Conservation (phyloP, 108 stramenopile species). For the Seminavis robusta region DNA sequence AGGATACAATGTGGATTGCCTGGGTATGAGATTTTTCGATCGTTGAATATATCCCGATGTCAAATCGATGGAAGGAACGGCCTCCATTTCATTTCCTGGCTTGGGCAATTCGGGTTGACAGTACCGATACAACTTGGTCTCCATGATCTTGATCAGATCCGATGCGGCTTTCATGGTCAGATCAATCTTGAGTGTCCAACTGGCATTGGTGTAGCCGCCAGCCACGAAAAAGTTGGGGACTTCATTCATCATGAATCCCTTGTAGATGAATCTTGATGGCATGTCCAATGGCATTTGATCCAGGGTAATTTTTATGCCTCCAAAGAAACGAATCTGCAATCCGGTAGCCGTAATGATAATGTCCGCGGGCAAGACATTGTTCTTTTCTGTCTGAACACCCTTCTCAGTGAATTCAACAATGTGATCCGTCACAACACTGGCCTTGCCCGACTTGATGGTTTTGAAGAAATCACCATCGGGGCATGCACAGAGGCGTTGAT, state of each 20-base stretch:
- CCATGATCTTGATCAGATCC: no score
- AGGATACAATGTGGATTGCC: no score
- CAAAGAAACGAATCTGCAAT: neutral
- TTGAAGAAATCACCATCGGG: neutral
- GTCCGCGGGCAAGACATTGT: neutral
- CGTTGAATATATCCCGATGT: no score
- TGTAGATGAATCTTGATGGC: neutral
- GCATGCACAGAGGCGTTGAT: neutral
- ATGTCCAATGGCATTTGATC: neutral
- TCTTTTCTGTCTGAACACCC: neutral
- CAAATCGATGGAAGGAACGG: no score
- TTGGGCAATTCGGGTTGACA: no score
- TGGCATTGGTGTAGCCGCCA: neutral
- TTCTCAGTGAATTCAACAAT: neutral
- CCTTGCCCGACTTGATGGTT: no score
- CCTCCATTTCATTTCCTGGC: no score
- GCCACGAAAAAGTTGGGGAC: neutral
- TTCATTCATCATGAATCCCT: neutral
- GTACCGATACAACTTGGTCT: no score
- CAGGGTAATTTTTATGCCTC: neutral
- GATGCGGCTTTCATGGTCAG: no score
- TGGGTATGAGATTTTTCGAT: no score
- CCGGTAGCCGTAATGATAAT: neutral
- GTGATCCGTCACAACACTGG: neutral
- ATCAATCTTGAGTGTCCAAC: constrained; percentile 1